Base-by-base conservation (phyloP, 78 protist species). In the Corallochytrium limacisporum region DNA sequence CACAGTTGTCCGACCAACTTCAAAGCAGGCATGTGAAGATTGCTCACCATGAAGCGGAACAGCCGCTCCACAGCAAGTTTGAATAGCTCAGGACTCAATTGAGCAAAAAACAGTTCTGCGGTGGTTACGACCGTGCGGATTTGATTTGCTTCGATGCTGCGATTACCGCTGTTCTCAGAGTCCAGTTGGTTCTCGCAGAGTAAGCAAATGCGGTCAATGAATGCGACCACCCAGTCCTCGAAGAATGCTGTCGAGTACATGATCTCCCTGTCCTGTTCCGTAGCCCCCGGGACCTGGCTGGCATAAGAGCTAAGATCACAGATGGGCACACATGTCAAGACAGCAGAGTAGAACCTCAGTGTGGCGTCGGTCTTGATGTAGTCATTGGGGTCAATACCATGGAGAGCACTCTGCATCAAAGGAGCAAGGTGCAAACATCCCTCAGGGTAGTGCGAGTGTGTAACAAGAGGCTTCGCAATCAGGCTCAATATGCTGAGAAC, bases 321-420 rank as follows among this genome's bases (percentile, higher is more conserved):
- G 20, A 65, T 48, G 2, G 56, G 54, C 22, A 65, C 57, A 31
- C 71, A 65, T 26, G 4, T 20, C 36, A 72, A 44, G 18, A 72
- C 54, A 29, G 71, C 28, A 29, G 48, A 12, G 15, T 43, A 8
- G 60, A 73, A 62, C 0, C 20, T 70, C n/a, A 62, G 42, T 13
- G 78, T 50, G 38, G 69, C 32, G 5, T 10, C 29, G 15, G 78
- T 73, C 60, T 73, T 73, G 20, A 44, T 33, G 26, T 24, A 33
- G 36, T 73, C 78, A 49, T 60, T 73, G 32, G 36, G 46, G 49
- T 73, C 78, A 26, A 73, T 73, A 32, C 78, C 78, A 5, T 57
- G 73, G 12, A 73, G 78, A 7, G 62, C 12, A 32, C 60, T 60
- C 1, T 12, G 33, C 32, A 73, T 51, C 49, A 73, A 65, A 6